A percentile compares a stretch with the other conserved stretches of the same genome.
phyloP scores from a whole-genome alignment of 257 asterid species.

The Fraxinus pennsylvanica region DNA sequence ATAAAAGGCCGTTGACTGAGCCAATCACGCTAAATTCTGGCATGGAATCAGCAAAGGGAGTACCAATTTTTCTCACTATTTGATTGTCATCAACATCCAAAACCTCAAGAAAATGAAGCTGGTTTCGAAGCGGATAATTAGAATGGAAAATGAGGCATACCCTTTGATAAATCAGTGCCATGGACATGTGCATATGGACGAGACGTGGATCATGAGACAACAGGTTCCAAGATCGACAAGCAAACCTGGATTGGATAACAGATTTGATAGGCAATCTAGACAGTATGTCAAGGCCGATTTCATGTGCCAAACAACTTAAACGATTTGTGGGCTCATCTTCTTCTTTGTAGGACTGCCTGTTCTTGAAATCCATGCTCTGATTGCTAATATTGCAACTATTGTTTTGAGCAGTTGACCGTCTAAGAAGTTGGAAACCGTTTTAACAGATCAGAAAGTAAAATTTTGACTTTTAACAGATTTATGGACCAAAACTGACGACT shows the following conservation, averaged over 20 bases:
- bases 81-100: conserved; percentile 10
- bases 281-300: conserved; percentile 36
- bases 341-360: neutral
- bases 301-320: conserved; percentile 20
- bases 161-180: conserved; percentile 9
- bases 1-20: conserved; percentile 46
- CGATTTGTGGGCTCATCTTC: neutral
- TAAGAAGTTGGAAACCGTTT: too few relatives aligned
- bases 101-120: conserved; percentile 37
- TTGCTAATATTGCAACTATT: neutral
- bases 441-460: too few relatives aligned
- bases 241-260: conserved; percentile 40
- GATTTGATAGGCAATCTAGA: conserved; percentile 46
- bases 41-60: conserved; percentile 43
- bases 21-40: conserved; percentile 40
- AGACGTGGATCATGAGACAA: conserved; percentile 35
- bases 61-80: conserved; percentile 24
- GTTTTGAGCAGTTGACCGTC: too few relatives aligned
- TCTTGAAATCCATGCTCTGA: neutral
- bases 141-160: conserved; percentile 37
- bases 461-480: too few relatives aligned
- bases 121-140: conserved; percentile 37
- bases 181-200: conserved; percentile 17
- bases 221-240: conserved; percentile 26
- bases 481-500: too few relatives aligned